Evolutionary conservation across 257 asterid species (phyloP).

Genomic region (Galeopsis tetrahit): DNA sequence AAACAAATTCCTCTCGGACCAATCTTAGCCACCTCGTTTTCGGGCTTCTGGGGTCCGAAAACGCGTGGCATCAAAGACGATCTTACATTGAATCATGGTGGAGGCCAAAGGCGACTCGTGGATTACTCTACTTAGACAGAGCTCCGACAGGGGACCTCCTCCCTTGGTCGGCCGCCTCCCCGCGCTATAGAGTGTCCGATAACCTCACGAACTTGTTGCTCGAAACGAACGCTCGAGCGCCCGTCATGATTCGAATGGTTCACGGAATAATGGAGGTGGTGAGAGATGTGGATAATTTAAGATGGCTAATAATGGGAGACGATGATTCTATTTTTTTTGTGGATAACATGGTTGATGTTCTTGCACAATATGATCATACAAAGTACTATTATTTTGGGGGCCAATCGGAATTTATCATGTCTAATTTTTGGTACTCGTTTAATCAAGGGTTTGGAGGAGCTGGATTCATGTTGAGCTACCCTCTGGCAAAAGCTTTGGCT

Average conservation of each 20-base stretch:
- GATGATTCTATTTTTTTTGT: conserved; percentile 71
- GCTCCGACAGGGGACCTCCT: conserved; percentile 45
- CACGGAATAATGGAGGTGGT: conserved; percentile 65
- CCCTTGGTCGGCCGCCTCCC: conserved; percentile 61
- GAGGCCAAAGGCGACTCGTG: conserved; percentile 49
- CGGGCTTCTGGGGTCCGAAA: conserved; percentile 61
- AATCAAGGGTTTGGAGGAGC: conserved; percentile 79
- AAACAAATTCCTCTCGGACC: conserved; percentile 25
- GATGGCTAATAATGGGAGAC: conserved; percentile 85
- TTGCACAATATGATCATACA: conserved; percentile 49
- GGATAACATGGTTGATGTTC: conserved; percentile 64
- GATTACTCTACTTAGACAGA: conserved; percentile 52
- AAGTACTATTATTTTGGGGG: conserved; percentile 66
- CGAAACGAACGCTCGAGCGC: conserved; percentile 39
- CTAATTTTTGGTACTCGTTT: conserved; percentile 58
- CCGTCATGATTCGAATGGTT: conserved; percentile 56
- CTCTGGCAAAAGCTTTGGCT: conserved; percentile 57
- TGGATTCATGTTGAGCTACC: conserved; percentile 65
- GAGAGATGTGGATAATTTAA: conserved; percentile 42
- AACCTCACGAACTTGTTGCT: conserved; percentile 34
- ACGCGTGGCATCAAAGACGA: conserved; percentile 50
- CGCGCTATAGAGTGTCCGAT: conserved; percentile 55
- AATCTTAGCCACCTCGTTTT: conserved; percentile 57
- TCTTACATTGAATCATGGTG: conserved; percentile 71
- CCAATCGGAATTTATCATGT: conserved; percentile 59